These are phyloP conservation scores for Dictyostelium firmibasis DNA, from an alignment of 78 protist species.

Conservation along the genomic window DNA sequence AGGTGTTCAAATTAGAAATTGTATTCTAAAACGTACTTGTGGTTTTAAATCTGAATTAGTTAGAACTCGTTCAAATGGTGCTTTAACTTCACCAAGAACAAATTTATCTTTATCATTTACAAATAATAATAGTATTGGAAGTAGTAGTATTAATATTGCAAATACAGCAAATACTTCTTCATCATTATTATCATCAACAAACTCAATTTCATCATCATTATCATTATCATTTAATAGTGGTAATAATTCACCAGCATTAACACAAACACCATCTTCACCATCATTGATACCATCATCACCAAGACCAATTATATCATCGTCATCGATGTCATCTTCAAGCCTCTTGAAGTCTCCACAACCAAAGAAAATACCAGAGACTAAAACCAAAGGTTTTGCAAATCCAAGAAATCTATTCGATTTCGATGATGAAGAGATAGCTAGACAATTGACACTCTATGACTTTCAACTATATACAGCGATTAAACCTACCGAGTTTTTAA, in stretches of 20 bases:
- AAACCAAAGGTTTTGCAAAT: conserved; percentile 30
- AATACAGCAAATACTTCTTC: not conserved
- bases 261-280: not conserved
- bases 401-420: conserved; percentile 61
- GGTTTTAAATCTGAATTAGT: conserved; percentile 19
- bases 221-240: not conserved
- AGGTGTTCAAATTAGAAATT: conserved; percentile 39
- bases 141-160: not conserved
- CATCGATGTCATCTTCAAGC: not conserved
- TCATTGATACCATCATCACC: conserved; percentile 3
- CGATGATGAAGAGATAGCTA: conserved; percentile 78
- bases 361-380: conserved; percentile 33
- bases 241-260: not conserved
- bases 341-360: not conserved
- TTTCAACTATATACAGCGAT: conserved; percentile 47
- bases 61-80: conserved; percentile 52
- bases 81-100: conserved; percentile 40
- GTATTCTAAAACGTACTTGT: conserved; percentile 57
- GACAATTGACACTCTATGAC: conserved; percentile 71
- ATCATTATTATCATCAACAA: not conserved
- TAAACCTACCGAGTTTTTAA: conserved; percentile 74
- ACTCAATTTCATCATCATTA: not conserved
- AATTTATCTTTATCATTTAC: not conserved
- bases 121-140: not conserved
- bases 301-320: not conserved